These are phyloP conservation scores for Hyaloscypha finlandica DNA, from an alignment of 495 filamentous ascomycete species.

Conservation along the genomic window DNA sequence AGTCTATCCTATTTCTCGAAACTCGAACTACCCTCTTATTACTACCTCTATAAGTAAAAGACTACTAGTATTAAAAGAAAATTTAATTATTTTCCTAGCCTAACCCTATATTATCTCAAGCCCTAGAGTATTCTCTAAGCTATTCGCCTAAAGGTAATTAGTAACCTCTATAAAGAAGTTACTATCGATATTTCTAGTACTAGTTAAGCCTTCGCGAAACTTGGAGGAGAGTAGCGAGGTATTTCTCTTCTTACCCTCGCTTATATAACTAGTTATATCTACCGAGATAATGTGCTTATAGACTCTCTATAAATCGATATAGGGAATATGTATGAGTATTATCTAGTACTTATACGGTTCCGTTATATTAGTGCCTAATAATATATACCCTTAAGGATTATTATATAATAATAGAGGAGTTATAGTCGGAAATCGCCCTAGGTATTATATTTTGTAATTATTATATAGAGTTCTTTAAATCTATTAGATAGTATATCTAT, in stretches of 20 bases:
- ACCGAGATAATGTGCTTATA: conserved; percentile 15
- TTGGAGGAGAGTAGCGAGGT: conserved; percentile 12
- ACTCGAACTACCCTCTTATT: conserved; percentile 6
- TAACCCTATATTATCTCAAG: too few species aligned
- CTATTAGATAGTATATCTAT: too few species aligned
- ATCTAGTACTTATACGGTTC: conserved; percentile 11
- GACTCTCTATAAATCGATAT: conserved; percentile 20
- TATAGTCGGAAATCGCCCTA: conserved; percentile 2
- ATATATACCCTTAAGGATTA: conserved; percentile 14
- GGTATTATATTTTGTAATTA: too few species aligned
- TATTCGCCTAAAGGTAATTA: conserved; percentile 9
- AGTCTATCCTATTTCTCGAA: conserved; percentile 22
- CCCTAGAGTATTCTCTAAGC: too few species aligned
- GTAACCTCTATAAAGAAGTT: conserved; percentile 23
- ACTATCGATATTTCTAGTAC: conserved; percentile 20
- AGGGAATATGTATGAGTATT: conserved; percentile 4
- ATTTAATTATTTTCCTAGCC: too few species aligned
- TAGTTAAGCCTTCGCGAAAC: conserved; percentile 18
- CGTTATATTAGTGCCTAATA: conserved; percentile 22
- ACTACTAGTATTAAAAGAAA: too few species aligned
- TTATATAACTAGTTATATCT: conserved; percentile 15
- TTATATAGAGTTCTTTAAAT: too few species aligned
- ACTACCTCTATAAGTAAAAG: too few species aligned
- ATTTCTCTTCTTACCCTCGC: conserved; percentile 15
- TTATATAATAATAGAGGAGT: conserved; percentile 13